Evolutionary conservation across 257 asterid genomes (phyloP), one percentile per base, ranked within the genome.

Genomic region (Coffea canephora): DNA sequence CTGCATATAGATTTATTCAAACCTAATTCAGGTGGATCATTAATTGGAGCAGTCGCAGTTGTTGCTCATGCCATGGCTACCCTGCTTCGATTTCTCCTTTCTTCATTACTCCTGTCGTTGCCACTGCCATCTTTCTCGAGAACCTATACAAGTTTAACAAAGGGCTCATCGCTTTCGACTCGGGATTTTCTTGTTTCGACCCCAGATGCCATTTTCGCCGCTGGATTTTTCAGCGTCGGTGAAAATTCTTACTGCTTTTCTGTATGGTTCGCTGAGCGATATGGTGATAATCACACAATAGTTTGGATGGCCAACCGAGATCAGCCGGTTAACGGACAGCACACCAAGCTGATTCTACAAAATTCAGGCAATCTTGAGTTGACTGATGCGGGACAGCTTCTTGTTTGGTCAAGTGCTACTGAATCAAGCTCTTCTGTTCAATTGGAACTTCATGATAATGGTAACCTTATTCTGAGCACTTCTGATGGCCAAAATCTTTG

Each of bases 261-360:
- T 0, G 80, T 87, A 64, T 84, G 89, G 89, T 84, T 61, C 64
- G 70, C 82, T 9, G 46, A 80, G 7, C 23, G 18, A 43, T 59
- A 71, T 15, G 78, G 77, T 39, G 78, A 82, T 34, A 79, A 59
- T 13, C 12, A 21, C 48, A 80, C 89, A 16, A 21, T 80, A 5
- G 89, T 84, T 69, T 87, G 90, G 90, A 85, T 84, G 85, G 90
- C 86, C 50, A 87, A 84, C 41, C 81, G 90, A 0, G 82, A 84
- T 49, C 79, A 73, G 59, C 88, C 83, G 43, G 78, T 87, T 31
- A 87, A 87, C 55, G 80, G 78, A 11, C 13, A 21, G 7, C 67
- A 43, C 12, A 78, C 90, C 8, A 71, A 76, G 69, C 69, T 87
- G 1, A 71, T 69, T 8, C 48, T 87, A 0, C 25, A 8, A 10